Base-by-base conservation (phyloP, 2,329 filamentous ascomycete species). In the Chaetomium sp. region DNA sequence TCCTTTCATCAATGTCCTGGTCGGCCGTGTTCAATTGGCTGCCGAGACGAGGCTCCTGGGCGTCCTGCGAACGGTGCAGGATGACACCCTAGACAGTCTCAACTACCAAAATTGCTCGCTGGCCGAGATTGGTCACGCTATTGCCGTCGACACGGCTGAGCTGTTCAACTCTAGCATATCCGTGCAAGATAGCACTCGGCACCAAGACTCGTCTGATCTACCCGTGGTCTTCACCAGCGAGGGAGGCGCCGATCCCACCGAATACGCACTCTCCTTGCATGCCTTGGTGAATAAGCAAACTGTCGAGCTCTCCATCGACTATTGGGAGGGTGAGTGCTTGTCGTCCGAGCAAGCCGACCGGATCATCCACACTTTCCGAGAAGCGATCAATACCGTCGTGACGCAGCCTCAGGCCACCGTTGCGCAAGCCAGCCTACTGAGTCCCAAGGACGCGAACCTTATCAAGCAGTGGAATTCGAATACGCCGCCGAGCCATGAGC, bases 241-340 rank as follows among this genome's bases (percentile, higher is more conserved):
- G 47, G 47, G 47, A 50, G 47, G 47, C n/a, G 47, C 47, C 47
- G 47, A 50, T 50, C 47, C 47, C 47, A 50, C 47, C 47, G 47
- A 50, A 50, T 50, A 50, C 21, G 47, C 47, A 23, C 47, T 50
- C 47, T 50, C 47, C 3, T 50, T 50, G 47, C 47, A 50, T 50
- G 47, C 47, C 47, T 50, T 50, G 47, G 47, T 50, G 47, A 50
- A 50, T 50, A 50, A 25, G 47, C 47, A 50, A 50, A 50, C 47
- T 50, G 47, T 50, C 47, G 21, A 25, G 47, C 19, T 50, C 47
- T 50, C 47, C 21, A 50, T 50, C 47, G 47, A 25, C 21, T 50
- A 50, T 50, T 50, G 47, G 47, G 47, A 50, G 47, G 47, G 47
- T 50, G 47, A 50, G 47, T 50, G 47, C 47, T 50, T 50, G 47